Conservation (phyloP, 2,329 filamentous ascomycete genomes). For the Exutisphaerella laricina region DNA sequence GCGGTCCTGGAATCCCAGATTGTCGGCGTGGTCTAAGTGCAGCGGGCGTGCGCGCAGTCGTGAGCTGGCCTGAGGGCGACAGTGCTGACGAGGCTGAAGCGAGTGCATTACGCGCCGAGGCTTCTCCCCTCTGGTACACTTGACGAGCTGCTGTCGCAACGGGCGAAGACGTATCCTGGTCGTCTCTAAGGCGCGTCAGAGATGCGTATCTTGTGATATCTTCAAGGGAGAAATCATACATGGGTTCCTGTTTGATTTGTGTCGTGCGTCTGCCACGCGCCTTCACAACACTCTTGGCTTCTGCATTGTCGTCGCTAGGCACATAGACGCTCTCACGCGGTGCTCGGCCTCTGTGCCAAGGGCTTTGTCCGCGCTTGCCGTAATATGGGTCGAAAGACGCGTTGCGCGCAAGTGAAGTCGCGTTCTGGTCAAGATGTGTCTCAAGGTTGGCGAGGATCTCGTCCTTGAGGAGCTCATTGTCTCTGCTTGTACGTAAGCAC, state of each 20-base stretch:
- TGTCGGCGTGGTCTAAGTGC: slow-evolving; percentile 16
- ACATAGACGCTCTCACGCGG: slow-evolving; percentile 28
- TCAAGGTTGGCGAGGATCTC: slow-evolving; percentile 74
- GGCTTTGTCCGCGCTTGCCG: slow-evolving; percentile 49
- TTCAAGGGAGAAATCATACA: slow-evolving; percentile 18
- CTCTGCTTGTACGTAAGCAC: too few relatives aligned
- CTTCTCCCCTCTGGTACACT: too few relatives aligned
- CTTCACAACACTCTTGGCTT: slow-evolving; percentile 30
- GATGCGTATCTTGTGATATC: neutral
- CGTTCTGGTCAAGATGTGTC: slow-evolving; percentile 64
- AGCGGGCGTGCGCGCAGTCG: slow-evolving; percentile 24
- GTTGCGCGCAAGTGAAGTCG: slow-evolving; percentile 58
- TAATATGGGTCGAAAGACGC: slow-evolving; percentile 70
- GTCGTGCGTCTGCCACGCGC: slow-evolving; percentile 27
- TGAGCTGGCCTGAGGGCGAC: slow-evolving; percentile 21
- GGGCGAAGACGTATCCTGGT: slow-evolving; percentile 7
- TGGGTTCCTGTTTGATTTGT: slow-evolving; percentile 34
- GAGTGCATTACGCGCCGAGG: slow-evolving; percentile 14
- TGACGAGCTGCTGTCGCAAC: slow-evolving; percentile 18
- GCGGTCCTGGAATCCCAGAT: slow-evolving; percentile 51
- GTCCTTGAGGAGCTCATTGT: slow-evolving; percentile 64
- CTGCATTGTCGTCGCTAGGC: slow-evolving; percentile 23
- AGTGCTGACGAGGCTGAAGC: slow-evolving; percentile 10
- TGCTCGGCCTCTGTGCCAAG: slow-evolving; percentile 28
- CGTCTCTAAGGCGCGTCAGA: slow-evolving; percentile 17